A percentile compares a stretch with the other conserved stretches of the same genome.
Conservation (phyloP, 371 early-diverging fungal species). For the Gilbertella persicaria region DNA sequence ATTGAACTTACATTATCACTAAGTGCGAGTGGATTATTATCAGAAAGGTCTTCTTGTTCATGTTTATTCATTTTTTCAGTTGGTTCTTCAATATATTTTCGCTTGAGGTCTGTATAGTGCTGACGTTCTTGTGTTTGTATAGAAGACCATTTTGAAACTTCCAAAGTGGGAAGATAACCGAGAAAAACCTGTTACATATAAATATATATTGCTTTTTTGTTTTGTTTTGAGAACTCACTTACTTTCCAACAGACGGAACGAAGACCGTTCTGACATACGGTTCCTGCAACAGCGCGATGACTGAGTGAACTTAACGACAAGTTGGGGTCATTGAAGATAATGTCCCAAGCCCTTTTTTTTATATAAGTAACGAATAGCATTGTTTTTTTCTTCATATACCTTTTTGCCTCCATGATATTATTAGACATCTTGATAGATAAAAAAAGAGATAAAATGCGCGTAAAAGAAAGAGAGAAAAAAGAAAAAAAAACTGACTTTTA, state of each 20-base stretch:
- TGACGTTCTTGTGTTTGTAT: slow-evolving; percentile 66
- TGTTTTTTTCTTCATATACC: too few species aligned
- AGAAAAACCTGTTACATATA: slow-evolving; percentile 51
- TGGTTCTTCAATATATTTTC: slow-evolving; percentile 72
- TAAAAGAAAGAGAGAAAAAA: too few species aligned
- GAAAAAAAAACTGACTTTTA: too few species aligned
- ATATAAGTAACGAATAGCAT: too few species aligned
- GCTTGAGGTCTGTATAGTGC: slow-evolving; percentile 65
- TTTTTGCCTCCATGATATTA: too few species aligned
- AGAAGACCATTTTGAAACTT: slow-evolving; percentile 60
- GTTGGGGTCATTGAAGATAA: slow-evolving; percentile 20
- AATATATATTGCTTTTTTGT: not conserved
- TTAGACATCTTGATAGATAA: too few species aligned
- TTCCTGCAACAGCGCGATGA: slow-evolving; percentile 36
- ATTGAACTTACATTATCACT: slow-evolving; percentile 67
- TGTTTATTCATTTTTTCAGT: slow-evolving; percentile 42
- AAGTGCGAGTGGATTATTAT: slow-evolving; percentile 85
- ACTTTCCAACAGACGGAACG: slow-evolving; percentile 57
- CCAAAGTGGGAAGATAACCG: slow-evolving; percentile 56
- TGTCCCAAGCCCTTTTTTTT: slow-evolving; percentile 19
- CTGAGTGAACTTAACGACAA: slow-evolving; percentile 32
- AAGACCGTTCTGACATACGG: slow-evolving; percentile 41
- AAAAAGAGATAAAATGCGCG: too few species aligned
- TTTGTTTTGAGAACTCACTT: not conserved
- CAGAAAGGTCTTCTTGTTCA: slow-evolving; percentile 51